Conservation (phyloP, 2,329 filamentous ascomycete species). For the Fusarium haematococcum region DNA sequence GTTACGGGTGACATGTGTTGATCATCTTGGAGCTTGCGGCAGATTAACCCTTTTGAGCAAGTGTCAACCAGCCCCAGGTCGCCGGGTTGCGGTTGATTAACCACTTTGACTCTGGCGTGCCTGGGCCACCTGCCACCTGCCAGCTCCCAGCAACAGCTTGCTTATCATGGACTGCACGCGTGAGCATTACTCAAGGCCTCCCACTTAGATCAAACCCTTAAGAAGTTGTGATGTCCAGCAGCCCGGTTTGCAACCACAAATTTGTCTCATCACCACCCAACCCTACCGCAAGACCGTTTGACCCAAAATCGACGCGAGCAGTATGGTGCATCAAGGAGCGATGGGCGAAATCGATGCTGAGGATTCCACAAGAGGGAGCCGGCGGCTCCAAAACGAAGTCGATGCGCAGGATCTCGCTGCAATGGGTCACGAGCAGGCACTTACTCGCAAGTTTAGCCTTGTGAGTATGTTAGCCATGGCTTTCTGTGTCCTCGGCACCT, state of each 20-base stretch:
- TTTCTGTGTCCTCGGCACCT: background rate
- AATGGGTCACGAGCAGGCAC: background rate
- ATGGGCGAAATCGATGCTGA: background rate
- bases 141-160: background rate
- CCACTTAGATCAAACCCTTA: background rate
- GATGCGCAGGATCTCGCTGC: background rate
- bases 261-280: background rate
- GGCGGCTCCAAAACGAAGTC: background rate
- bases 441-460: background rate
- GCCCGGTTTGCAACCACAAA: background rate
- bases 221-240: background rate
- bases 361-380: background rate
- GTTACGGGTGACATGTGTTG: background rate
- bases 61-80: background rate
- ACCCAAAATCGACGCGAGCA: background rate
- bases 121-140: background rate
- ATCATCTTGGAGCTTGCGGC: background rate
- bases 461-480: background rate
- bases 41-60: background rate
- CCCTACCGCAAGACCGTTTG: background rate
- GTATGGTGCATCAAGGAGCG: background rate
- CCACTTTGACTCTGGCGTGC: background rate
- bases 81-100: background rate
- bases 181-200: background rate
- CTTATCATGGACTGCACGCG: background rate